phyloP scores from a whole-genome alignment of 495 filamentous ascomycete genomes.

The Aspergillus sparsus region DNA sequence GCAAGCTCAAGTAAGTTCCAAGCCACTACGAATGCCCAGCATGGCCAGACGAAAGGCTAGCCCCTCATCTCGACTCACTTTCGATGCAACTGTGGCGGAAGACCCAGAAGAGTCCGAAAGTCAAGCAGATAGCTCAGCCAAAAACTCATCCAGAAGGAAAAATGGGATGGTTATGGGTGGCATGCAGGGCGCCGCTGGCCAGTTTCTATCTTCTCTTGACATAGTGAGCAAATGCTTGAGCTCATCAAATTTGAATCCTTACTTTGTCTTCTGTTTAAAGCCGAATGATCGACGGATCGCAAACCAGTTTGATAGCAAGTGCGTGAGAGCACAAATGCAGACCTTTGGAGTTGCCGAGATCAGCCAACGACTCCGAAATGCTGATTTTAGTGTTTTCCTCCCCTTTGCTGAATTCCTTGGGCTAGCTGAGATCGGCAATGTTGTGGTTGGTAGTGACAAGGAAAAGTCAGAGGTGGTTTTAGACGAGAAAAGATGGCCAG shows the following conservation, averaged over 20 bases:
- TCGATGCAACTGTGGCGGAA: slow-evolving; percentile 45
- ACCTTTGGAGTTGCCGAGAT: slow-evolving; percentile 97
- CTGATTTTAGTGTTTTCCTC: slow-evolving; percentile 93
- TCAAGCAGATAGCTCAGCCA: slow-evolving; percentile 42
- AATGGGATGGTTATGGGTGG: slow-evolving; percentile 44
- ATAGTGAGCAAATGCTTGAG: slow-evolving; percentile 83
- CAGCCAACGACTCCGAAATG: slow-evolving; percentile 85
- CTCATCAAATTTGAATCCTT: slow-evolving; percentile 79
- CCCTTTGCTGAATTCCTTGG: slow-evolving; percentile 96
- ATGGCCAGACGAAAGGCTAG: slow-evolving; percentile 76
- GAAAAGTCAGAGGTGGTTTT: slow-evolving; percentile 90
- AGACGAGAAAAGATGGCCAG: slow-evolving; percentile 86
- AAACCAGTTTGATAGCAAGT: slow-evolving; percentile 99
- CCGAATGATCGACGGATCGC: slow-evolving; percentile 96
- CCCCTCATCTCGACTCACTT: slow-evolving; percentile 41
- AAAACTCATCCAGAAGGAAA: slow-evolving; percentile 37
- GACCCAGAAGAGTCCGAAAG: slow-evolving; percentile 57
- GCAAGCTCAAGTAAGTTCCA: slow-evolving; percentile 94
- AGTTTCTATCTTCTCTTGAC: slow-evolving; percentile 87
- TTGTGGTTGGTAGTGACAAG: slow-evolving; percentile 85
- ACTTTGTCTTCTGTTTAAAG: slow-evolving; percentile 96
- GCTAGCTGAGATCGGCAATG: slow-evolving; percentile 75
- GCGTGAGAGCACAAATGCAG: slow-evolving; percentile 90
- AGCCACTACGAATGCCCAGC: slow-evolving; percentile 87
- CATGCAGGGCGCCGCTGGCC: slow-evolving; percentile 84